These are phyloP conservation scores for Chaetomiaceae sp. DNA, from an alignment of 2,329 filamentous ascomycete species.

Conservation along the genomic window DNA sequence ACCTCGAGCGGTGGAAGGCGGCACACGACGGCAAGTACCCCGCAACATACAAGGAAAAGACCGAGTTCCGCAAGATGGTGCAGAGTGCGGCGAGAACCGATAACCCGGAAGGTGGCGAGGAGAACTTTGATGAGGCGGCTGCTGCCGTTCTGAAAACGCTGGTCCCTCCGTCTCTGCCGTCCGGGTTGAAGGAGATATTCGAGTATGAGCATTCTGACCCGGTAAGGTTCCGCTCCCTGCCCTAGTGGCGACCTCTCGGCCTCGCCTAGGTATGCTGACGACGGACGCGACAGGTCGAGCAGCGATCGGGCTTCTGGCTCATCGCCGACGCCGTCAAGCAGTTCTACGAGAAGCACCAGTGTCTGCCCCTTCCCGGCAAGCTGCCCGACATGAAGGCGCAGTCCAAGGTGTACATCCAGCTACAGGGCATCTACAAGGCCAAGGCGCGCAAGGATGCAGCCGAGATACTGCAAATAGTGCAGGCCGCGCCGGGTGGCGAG, in stretches of 20 bases:
- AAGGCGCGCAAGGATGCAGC: constrained; percentile 76
- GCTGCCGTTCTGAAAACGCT: constrained; percentile 86
- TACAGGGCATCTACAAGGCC: constrained; percentile 89
- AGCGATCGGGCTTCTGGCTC: constrained; percentile 72
- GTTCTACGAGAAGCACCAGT: constrained; percentile 69
- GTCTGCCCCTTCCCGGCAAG: constrained; percentile 78
- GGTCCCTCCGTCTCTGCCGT: constrained; percentile 61
- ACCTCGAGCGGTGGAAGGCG: constrained; percentile 74
- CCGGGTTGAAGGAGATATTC: constrained; percentile 73
- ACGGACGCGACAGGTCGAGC: constrained; percentile 35
- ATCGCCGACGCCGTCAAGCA: constrained; percentile 73
- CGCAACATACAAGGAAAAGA: constrained; percentile 77
- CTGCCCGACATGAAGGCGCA: constrained; percentile 98
- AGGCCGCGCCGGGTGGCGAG: constrained; percentile 44
- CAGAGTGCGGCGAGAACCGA: constrained; percentile 62
- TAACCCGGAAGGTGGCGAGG: constrained; percentile 81
- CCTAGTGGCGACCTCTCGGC: background rate
- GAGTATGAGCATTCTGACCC: constrained; percentile 51
- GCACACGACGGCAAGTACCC: constrained; percentile 65
- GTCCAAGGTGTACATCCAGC: constrained; percentile 79
- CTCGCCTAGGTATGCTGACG: constrained; percentile 18
- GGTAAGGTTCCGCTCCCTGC: constrained; percentile 44
- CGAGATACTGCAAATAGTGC: constrained; percentile 66
- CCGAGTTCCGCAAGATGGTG: constrained; percentile 70
- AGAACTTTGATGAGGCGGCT: constrained; percentile 93